Evolutionary conservation across 257 asterid species (phyloP).

Genomic region (Fraxinus cuspidata): DNA sequence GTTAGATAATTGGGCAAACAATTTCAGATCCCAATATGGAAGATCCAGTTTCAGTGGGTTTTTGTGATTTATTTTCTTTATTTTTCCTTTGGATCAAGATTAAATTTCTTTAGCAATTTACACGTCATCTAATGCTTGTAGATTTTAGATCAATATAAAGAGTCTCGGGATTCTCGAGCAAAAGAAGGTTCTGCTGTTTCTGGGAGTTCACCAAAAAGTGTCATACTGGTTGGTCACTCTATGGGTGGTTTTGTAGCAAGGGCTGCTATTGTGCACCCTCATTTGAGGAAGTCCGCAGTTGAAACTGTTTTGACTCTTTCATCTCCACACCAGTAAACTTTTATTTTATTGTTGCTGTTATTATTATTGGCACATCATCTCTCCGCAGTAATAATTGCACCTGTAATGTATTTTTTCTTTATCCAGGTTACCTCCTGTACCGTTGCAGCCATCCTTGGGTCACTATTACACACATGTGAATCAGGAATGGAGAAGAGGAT

Average conservation of each 20-base stretch:
- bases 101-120: conserved; percentile 18
- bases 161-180: conserved; percentile 57
- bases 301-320: conserved; percentile 92
- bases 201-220: conserved; percentile 69
- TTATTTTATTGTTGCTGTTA: conserved; percentile 18
- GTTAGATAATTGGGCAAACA: background rate
- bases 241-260: conserved; percentile 99
- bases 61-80: background rate
- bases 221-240: conserved; percentile 96
- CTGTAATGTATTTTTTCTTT: conserved; percentile 21
- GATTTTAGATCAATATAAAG: conserved; percentile 86
- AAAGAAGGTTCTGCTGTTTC: conserved; percentile 73
- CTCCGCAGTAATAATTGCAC: conserved; percentile 25
- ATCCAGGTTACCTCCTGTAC: conserved; percentile 85
- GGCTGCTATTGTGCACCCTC: conserved; percentile 89
- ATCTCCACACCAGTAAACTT: conserved; percentile 89
- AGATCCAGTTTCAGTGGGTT: background rate
- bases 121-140: conserved; percentile 29
- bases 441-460: conserved; percentile 94
- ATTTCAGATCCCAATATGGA: background rate
- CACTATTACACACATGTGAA: conserved; percentile 76
- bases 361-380: conserved; percentile 21
- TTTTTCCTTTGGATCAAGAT: background rate
- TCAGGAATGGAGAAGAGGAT: conserved; percentile 88
- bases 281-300: conserved; percentile 81